Evolutionary conservation across 768 basidiomycete species (phyloP).

Genomic region (Pholiota molesta): DNA sequence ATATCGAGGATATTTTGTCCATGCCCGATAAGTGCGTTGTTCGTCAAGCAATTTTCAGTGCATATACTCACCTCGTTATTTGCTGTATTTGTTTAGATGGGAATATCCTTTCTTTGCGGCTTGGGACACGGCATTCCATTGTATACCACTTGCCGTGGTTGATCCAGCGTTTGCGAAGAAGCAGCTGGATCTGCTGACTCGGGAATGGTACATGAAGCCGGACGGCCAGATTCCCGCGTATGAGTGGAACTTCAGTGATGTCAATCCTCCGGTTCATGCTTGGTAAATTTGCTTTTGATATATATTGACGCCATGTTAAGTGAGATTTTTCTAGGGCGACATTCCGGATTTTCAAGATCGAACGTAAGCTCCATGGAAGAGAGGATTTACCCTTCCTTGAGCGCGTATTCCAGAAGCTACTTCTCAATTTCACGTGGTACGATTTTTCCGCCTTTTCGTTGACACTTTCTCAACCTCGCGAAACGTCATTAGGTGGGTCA

Average conservation of each 20-base stretch:
- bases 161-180: slow-evolving; percentile 97
- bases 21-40: slow-evolving; percentile 94
- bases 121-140: slow-evolving; percentile 99
- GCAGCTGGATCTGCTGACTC: slow-evolving; percentile 92
- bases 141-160: slow-evolving; percentile 94
- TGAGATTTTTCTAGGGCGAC: slow-evolving; percentile 68
- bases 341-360: slow-evolving; percentile 99
- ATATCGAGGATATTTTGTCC: slow-evolving; percentile 93
- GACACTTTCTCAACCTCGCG: slow-evolving; percentile 1
- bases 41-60: not conserved
- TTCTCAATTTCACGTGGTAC: slow-evolving; percentile 96
- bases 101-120: slow-evolving; percentile 99
- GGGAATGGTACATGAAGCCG: slow-evolving; percentile 99
- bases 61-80: slow-evolving; percentile 9
- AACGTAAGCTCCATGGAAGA: slow-evolving; percentile 89
- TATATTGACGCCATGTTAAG: not conserved
- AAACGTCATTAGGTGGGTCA: slow-evolving; percentile 79
- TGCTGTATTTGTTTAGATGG: slow-evolving; percentile 56
- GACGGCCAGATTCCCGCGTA: slow-evolving; percentile 99
- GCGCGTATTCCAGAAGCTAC: slow-evolving; percentile 96
- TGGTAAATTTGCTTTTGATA: slow-evolving; percentile 55
- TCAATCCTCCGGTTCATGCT: slow-evolving; percentile 98
- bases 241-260: slow-evolving; percentile 99
- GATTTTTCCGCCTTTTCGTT: slow-evolving; percentile 16
- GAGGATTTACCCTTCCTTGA: slow-evolving; percentile 94